A percentile compares a stretch with the other conserved stretches of the same genome.
Evolutionary conservation across 345 rosid genomes (phyloP).

Genomic region (Carallia brachiata): DNA sequence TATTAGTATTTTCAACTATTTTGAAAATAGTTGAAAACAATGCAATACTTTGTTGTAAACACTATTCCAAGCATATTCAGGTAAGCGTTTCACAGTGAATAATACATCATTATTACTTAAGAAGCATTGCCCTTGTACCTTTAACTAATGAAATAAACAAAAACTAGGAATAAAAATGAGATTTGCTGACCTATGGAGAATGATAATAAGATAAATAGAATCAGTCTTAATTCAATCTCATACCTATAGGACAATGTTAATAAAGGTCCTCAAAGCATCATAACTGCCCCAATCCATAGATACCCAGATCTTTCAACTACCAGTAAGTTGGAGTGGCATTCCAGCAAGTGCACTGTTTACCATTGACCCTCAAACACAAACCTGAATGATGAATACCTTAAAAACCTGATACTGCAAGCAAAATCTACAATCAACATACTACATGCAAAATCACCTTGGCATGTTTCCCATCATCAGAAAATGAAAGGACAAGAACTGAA

Average conservation of each 20-base stretch:
- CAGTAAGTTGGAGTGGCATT: constrained; percentile 93
- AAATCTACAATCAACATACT: background rate
- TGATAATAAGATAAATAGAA: background rate
- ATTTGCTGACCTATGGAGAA: background rate
- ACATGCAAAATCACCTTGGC: constrained; percentile 59
- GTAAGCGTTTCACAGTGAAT: no score
- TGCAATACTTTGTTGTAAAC: no score
- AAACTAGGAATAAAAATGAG: no score
- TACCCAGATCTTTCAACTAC: constrained; percentile 81
- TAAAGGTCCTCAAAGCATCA: constrained; percentile 58
- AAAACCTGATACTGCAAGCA: background rate
- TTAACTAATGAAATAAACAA: no score
- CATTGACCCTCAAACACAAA: constrained; percentile 99
- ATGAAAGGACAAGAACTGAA: constrained; percentile 72
- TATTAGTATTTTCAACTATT: no score
- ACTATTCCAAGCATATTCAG: no score
- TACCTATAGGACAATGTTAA: constrained; percentile 84
- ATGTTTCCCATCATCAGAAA: constrained; percentile 88
- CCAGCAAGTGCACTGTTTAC: constrained; percentile 90
- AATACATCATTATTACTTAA: no score
- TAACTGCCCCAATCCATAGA: constrained; percentile 79
- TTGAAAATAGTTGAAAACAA: no score
- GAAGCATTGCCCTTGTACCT: no score
- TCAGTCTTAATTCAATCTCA: background rate
- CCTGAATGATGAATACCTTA: constrained; percentile 42